A percentile compares a stretch with the other conserved stretches of the same genome.
These are phyloP conservation scores for Emydomyces testavorans DNA, from an alignment of 2,329 filamentous ascomycete species.

Conservation along the genomic window DNA sequence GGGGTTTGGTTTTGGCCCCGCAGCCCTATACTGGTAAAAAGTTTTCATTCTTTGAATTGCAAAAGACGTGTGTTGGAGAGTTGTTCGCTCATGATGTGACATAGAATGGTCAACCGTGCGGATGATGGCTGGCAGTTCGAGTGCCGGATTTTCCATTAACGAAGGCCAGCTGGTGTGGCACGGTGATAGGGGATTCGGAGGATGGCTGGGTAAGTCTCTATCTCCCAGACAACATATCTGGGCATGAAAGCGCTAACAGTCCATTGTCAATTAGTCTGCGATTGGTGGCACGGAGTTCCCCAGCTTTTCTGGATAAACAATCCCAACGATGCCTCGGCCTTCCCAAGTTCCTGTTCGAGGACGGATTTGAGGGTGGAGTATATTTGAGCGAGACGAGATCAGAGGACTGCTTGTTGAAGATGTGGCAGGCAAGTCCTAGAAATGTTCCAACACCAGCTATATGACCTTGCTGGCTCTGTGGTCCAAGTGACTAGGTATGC, in stretches of 20 bases:
- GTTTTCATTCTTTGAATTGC: conserved; percentile 7
- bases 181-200: conserved; percentile 27
- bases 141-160: conserved; percentile 24
- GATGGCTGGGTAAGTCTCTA: conserved; percentile 30
- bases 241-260: conserved; percentile 2
- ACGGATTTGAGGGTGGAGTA: conserved; percentile 24
- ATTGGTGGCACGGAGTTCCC: conserved; percentile 32
- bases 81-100: neutral
- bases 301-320: conserved; percentile 31
- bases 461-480: no score
- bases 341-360: conserved; percentile 28
- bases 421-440: no score
- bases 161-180: conserved; percentile 18
- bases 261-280: conserved; percentile 24
- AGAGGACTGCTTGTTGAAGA: no score
- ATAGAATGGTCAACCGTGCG: conserved; percentile 29
- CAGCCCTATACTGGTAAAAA: conserved; percentile 29
- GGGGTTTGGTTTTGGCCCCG: conserved; percentile 23
- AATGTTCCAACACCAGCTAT: no score
- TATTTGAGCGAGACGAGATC: conserved; percentile 14
- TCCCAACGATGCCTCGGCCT: conserved; percentile 17
- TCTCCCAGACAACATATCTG: neutral
- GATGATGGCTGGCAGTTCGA: conserved; percentile 28
- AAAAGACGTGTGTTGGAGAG: neutral
- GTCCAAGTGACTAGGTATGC: no score